Percentiles rank a stretch among this genome's conserved stretches.
These are phyloP conservation scores for Lentinula novae-zelandiae DNA, from an alignment of 1,284 basidiomycete genomes.

Conservation along the genomic window DNA sequence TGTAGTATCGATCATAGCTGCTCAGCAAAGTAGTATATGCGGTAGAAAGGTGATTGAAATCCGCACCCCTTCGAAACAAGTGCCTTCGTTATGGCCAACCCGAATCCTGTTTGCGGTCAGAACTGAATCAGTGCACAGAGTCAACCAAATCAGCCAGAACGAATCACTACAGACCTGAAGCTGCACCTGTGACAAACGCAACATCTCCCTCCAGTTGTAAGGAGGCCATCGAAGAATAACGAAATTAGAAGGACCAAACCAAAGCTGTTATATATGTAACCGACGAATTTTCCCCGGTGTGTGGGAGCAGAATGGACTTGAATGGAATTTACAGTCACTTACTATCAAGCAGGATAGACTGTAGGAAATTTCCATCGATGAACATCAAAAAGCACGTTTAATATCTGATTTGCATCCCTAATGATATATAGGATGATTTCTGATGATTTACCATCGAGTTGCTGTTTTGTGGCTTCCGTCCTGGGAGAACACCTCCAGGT, in stretches of 20 bases:
- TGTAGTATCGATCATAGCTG: neutral
- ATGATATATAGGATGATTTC: too few relatives aligned
- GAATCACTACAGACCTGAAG: slow-evolving; percentile 14
- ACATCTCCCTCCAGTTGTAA: slow-evolving; percentile 15
- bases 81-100: slow-evolving; percentile 7
- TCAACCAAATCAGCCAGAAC: neutral
- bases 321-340: too few relatives aligned
- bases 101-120: neutral
- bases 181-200: slow-evolving; percentile 21
- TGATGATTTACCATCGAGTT: too few relatives aligned
- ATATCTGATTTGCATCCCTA: too few relatives aligned
- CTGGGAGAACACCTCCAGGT: too few relatives aligned
- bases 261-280: too few relatives aligned
- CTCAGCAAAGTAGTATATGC: neutral
- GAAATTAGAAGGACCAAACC: neutral
- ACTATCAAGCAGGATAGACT: too few relatives aligned
- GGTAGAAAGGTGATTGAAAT: too few relatives aligned
- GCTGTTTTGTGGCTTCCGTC: too few relatives aligned
- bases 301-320: too few relatives aligned
- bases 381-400: too few relatives aligned
- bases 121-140: neutral
- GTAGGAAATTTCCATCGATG: too few relatives aligned
- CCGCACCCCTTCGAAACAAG: slow-evolving; percentile 9
- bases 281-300: neutral
- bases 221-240: neutral